Evolutionary conservation across 2,329 filamentous ascomycete genomes (phyloP), one percentile per base, ranked within the genome.

Genomic region (Diplodia intermedia): DNA sequence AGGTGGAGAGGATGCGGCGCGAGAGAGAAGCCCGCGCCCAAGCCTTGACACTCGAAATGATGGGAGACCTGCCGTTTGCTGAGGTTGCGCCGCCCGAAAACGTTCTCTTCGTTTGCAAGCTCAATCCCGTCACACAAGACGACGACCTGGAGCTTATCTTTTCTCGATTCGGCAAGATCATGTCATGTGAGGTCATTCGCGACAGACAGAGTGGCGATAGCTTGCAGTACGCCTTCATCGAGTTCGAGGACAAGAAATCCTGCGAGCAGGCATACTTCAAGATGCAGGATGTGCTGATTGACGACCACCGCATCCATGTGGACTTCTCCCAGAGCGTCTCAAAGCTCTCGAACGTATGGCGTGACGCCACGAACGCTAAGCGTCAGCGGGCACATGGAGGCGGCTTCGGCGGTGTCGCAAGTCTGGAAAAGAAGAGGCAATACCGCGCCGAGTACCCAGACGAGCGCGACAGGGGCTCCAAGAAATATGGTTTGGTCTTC

Each of bases 61-160:
- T 99, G 80, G 95, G 95, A 53, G 95, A 99, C 78, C 83, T 99
- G 69, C 95, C 95, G 4, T 99, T 97, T 79, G 95, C 95, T 69
- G 95, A 99, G 80, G 94, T 99, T 73, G 96, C 94, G 74, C 95
- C 95, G 4, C 95, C 95, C 0, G 95, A 99, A 81, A 98, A 99
- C 78, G 90, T 99, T 15, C 85, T 99, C 1, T 99, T 99, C 77
- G 94, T 99, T 53, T 99, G 95, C 89, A 99, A 99, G 79, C 85
- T 99, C 53, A 99, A 99, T 74, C 95, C 95, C 0, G 93, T 99
- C 56, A 99, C 95, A 11, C 91, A 92, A 75, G 94, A 97, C 75
- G 91, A 97, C 75, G 95, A 99, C 77, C 84, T 99, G 56, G 91
- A 97, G 77, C 86, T 98, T 71, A 98, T 99, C 71, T 99, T 99